Evolutionary conservation across 345 rosid species (phyloP).

Genomic region (Cochlearia excelsa): DNA sequence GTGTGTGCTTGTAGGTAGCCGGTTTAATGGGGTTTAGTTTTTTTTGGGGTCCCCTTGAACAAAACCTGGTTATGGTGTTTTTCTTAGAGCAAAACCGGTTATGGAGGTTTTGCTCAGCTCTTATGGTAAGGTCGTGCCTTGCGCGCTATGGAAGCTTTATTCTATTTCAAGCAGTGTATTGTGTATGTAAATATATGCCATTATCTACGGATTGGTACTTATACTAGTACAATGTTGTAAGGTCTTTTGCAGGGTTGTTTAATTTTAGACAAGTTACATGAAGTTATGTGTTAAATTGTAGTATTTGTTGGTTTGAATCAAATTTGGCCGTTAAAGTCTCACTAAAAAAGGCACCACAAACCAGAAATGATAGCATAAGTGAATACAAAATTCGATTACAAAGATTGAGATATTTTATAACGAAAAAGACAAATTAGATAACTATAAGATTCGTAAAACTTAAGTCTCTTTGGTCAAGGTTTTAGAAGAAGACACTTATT

Average conservation of each 20-base stretch:
- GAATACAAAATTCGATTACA: too few relatives aligned
- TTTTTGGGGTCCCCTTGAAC: slow-evolving; percentile 22
- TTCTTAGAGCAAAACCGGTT: slow-evolving; percentile 18
- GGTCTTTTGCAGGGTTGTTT: too few relatives aligned
- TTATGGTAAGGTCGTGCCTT: slow-evolving; percentile 3
- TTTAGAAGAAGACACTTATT: neutral
- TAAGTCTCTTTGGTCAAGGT: neutral
- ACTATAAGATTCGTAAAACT: neutral
- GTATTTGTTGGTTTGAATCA: too few relatives aligned
- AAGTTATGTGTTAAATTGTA: too few relatives aligned
- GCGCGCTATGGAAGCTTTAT: slow-evolving; percentile 9
- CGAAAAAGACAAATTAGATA: neutral
- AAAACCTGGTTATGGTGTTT: slow-evolving; percentile 15
- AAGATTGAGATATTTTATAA: too few relatives aligned
- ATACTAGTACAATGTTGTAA: too few relatives aligned
- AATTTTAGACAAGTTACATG: too few relatives aligned
- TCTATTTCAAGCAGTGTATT: slow-evolving; percentile 15
- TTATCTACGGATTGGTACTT: too few relatives aligned
- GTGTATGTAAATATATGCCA: too few relatives aligned
- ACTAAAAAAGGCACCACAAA: too few relatives aligned
- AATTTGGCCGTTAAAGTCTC: too few relatives aligned
- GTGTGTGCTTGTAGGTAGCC: slow-evolving; percentile 25
- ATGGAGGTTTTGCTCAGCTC: slow-evolving; percentile 25
- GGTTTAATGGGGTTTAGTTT: slow-evolving; percentile 28
- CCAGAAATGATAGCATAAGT: too few relatives aligned